Conservation (phyloP, 495 filamentous ascomycete species). For the Aspergillus olivimuriae region DNA sequence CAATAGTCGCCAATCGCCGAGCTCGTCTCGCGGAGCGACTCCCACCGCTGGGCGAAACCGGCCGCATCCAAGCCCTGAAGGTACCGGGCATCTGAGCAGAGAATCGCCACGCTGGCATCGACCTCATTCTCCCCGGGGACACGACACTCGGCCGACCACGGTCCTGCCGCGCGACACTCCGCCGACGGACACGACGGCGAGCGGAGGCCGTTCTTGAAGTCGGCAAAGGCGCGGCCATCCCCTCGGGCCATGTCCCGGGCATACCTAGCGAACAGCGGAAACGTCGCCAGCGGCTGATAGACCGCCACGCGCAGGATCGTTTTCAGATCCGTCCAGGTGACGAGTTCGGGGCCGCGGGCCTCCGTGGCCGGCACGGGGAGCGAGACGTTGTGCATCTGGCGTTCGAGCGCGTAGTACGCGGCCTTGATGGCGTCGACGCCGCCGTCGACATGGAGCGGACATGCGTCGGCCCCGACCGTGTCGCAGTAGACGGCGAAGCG, state of each 20-base stretch:
- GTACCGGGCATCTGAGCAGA: constrained; percentile 55
- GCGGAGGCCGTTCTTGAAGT: constrained; percentile 33
- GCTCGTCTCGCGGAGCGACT: constrained; percentile 40
- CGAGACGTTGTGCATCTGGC: constrained; percentile 35
- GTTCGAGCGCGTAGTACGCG: constrained; percentile 35
- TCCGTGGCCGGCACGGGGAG: constrained; percentile 33
- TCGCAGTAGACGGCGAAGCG: constrained; percentile 45
- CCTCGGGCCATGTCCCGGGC: constrained; percentile 49
- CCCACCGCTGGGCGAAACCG: constrained; percentile 42
- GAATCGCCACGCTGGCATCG: constrained; percentile 47
- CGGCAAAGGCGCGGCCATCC: constrained; percentile 46
- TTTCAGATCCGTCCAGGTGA: constrained; percentile 39
- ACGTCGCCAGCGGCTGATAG: constrained; percentile 56
- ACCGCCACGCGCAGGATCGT: constrained; percentile 23
- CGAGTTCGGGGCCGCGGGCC: constrained; percentile 33
- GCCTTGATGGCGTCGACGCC: constrained; percentile 32
- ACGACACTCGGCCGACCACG: constrained; percentile 38
- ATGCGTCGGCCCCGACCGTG: constrained; percentile 29
- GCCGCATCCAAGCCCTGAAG: constrained; percentile 31
- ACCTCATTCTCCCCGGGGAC: constrained; percentile 30
- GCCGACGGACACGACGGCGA: constrained; percentile 33
- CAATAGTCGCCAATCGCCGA: constrained; percentile 50
- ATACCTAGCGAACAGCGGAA: constrained; percentile 48
- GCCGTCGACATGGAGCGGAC: constrained; percentile 36
- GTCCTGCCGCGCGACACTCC: constrained; percentile 26